A percentile compares a stretch with the other conserved stretches of the same genome.
phyloP scores from a whole-genome alignment of 78 protist genomes.

The Dictyostelium brefeldianum region DNA sequence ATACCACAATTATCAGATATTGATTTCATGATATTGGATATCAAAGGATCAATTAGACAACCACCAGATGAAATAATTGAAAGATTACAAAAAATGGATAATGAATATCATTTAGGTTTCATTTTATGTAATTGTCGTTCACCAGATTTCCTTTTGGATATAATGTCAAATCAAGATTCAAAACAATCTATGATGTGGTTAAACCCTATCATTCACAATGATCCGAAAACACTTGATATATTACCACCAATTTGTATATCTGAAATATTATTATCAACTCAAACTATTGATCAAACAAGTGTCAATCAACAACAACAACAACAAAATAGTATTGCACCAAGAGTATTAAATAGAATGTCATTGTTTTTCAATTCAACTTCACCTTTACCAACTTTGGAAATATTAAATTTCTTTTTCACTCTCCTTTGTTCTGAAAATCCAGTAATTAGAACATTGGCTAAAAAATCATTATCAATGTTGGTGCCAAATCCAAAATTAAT shows the following conservation, averaged over 20 bases:
- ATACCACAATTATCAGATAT: constrained; percentile 10
- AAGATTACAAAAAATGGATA: constrained; percentile 38
- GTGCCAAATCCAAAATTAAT: background rate
- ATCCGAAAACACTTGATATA: constrained; percentile 59
- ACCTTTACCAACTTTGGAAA: constrained; percentile 54
- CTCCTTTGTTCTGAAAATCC: constrained; percentile 10
- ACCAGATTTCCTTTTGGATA: constrained; percentile 67
- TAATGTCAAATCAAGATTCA: constrained; percentile 64
- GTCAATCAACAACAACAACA: background rate
- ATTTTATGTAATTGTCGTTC: constrained; percentile 42
- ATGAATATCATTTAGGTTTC: constrained; percentile 43
- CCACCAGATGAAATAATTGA: constrained; percentile 69
- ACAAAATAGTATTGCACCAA: background rate
- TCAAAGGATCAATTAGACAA: constrained; percentile 20
- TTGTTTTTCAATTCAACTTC: constrained; percentile 21
- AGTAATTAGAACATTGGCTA: constrained; percentile 1
- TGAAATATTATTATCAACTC: constrained; percentile 50
- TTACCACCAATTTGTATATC: constrained; percentile 70
- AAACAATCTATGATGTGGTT: constrained; percentile 61
- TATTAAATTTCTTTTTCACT: constrained; percentile 60
- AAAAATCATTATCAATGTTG: constrained; percentile 17
- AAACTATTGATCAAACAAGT: background rate
- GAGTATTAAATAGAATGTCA: constrained; percentile 23
- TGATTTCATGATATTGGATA: constrained; percentile 33
- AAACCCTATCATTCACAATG: constrained; percentile 63